Evolutionary conservation across 257 asterid genomes (phyloP).

Genomic region (Misopates orontium): DNA sequence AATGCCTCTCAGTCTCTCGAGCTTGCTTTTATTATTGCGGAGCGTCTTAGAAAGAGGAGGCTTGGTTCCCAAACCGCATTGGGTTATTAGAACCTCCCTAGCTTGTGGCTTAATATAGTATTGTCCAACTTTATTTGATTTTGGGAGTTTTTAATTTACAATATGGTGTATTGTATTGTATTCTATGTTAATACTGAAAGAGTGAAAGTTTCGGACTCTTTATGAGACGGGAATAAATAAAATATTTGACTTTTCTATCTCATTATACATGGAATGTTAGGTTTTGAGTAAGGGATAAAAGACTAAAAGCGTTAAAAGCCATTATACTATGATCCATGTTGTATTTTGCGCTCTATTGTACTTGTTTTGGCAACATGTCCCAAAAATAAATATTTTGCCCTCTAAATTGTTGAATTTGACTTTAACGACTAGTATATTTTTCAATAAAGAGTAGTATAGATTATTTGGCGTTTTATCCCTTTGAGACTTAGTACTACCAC

Average conservation of each 20-base stretch:
- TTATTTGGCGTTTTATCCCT: too few relatives aligned
- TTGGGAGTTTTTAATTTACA: constrained; percentile 13
- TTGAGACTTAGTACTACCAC: too few relatives aligned
- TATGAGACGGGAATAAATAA: constrained; percentile 33
- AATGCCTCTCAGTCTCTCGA: constrained; percentile 82
- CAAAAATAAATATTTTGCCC: too few relatives aligned
- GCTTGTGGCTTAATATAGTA: constrained; percentile 8
- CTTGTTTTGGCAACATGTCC: too few relatives aligned
- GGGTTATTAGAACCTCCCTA: constrained; percentile 23
- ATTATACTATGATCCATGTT: too few relatives aligned
- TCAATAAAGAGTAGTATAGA: too few relatives aligned
- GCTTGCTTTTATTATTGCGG: constrained; percentile 72
- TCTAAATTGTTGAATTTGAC: too few relatives aligned
- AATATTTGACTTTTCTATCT: constrained; percentile 7
- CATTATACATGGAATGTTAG: neutral
- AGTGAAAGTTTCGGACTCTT: constrained; percentile 31
- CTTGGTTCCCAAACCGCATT: constrained; percentile 38
- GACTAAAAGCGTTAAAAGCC: too few relatives aligned
- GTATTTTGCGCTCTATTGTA: too few relatives aligned
- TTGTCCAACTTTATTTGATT: neutral
- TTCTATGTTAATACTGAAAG: constrained; percentile 30
- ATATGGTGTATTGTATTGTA: constrained; percentile 22
- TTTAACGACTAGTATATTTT: too few relatives aligned
- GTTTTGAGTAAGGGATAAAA: too few relatives aligned
- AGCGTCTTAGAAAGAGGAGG: constrained; percentile 76